Evolutionary conservation across 2,329 filamentous ascomycete species (phyloP).

Genomic region (Acephala macrosclerotiorum): DNA sequence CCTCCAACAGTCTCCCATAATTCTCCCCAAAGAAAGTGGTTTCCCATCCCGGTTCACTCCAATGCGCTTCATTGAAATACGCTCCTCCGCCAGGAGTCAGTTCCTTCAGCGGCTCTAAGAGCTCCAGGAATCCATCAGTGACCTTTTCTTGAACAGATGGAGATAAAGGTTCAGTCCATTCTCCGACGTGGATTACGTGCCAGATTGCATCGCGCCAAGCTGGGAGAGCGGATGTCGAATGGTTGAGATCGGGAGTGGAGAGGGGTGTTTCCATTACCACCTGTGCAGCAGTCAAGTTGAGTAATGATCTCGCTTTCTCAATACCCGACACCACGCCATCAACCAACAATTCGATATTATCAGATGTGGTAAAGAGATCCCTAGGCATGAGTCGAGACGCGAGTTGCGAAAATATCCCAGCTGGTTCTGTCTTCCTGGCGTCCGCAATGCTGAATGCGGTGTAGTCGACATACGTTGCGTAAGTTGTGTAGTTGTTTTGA

Average conservation of each 20-base stretch:
- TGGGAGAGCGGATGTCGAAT: conserved; percentile 11
- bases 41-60: conserved; percentile 14
- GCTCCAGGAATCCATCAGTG: neutral
- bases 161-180: conserved; percentile 3
- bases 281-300: neutral
- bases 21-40: conserved; percentile 49
- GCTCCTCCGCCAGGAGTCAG: conserved; percentile 11
- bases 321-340: neutral
- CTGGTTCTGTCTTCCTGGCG: conserved; percentile 2
- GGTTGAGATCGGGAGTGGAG: conserved; percentile 12
- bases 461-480: neutral
- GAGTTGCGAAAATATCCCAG: conserved; percentile 10
- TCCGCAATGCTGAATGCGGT: neutral
- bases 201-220: conserved; percentile 18
- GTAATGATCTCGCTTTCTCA: neutral
- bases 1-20: conserved; percentile 24
- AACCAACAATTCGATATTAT: neutral
- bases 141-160: neutral
- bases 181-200: conserved; percentile 19
- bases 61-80: conserved; percentile 25
- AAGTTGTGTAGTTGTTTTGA: neutral
- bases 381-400: conserved; percentile 13
- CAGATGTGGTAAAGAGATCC: conserved; percentile 1
- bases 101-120: conserved; percentile 10
- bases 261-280: neutral